These are phyloP conservation scores for Fusarium penzigii DNA, from an alignment of 2,329 filamentous ascomycete genomes.

Conservation along the genomic window DNA sequence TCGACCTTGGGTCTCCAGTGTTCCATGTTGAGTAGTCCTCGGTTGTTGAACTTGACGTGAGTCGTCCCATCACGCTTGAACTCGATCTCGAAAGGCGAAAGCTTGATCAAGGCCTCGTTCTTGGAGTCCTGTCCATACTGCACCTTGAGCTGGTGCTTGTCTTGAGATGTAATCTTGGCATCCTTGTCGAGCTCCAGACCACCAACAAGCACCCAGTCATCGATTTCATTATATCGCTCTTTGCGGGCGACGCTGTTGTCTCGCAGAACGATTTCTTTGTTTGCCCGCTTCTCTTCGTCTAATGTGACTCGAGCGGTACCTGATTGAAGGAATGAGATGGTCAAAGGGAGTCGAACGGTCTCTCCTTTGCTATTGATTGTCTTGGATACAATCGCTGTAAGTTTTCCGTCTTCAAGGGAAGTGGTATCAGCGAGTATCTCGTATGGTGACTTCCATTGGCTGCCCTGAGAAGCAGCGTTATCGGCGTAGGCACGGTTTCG, in stretches of 20 bases:
- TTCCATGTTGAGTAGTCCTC: constrained; percentile 89
- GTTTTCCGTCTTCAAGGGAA: constrained; percentile 74
- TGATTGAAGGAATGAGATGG: constrained; percentile 84
- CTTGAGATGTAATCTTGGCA: constrained; percentile 67
- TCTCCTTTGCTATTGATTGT: constrained; percentile 63
- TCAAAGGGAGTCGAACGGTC: constrained; percentile 77
- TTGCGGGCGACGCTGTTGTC: constrained; percentile 84
- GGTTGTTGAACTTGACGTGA: constrained; percentile 86
- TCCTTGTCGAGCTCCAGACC: constrained; percentile 72
- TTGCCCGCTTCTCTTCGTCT: constrained; percentile 88
- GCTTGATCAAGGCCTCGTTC: constrained; percentile 81
- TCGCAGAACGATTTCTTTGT: constrained; percentile 84
- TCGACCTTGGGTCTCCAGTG: constrained; percentile 93
- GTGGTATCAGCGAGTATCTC: constrained; percentile 70
- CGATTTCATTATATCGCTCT: constrained; percentile 91
- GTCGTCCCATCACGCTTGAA: constrained; percentile 82
- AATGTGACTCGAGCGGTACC: constrained; percentile 84
- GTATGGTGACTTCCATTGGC: constrained; percentile 80
- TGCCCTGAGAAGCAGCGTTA: constrained; percentile 62
- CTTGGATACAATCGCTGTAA: constrained; percentile 83
- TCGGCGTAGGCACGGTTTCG: constrained; percentile 92
- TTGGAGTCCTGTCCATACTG: constrained; percentile 75
- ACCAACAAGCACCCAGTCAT: constrained; percentile 83
- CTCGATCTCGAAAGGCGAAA: constrained; percentile 80
- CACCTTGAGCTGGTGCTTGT: constrained; percentile 70